Percentiles rank a stretch among this genome's conserved stretches.
Evolutionary conservation across 2,329 filamentous ascomycete species (phyloP).

Genomic region (Coniochaeta sp.): DNA sequence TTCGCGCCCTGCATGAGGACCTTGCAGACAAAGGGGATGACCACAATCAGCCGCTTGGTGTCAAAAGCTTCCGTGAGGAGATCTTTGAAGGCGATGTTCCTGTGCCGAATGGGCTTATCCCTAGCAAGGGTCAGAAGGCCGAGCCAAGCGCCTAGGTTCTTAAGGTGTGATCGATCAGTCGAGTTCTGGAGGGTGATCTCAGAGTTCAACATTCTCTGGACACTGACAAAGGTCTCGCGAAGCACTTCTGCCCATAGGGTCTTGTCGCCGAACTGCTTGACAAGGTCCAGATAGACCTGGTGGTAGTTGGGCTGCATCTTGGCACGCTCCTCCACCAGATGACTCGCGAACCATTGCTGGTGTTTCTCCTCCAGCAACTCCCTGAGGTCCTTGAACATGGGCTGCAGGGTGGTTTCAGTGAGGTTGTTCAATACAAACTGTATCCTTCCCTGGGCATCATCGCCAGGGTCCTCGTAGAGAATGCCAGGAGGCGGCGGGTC

Average conservation of each 20-base stretch:
- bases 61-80: constrained; percentile 90
- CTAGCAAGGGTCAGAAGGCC: constrained; percentile 88
- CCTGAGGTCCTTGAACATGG: constrained; percentile 76
- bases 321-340: constrained; percentile 90
- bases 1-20: constrained; percentile 77
- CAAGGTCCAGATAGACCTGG: constrained; percentile 80
- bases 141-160: constrained; percentile 91
- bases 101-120: constrained; percentile 91
- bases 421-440: constrained; percentile 96
- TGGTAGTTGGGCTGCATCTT: constrained; percentile 98
- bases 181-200: constrained; percentile 79
- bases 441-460: constrained; percentile 84
- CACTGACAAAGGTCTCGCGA: constrained; percentile 83
- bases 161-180: constrained; percentile 79
- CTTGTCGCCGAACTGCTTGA: constrained; percentile 75
- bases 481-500: constrained; percentile 59
- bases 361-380: constrained; percentile 73
- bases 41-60: constrained; percentile 81
- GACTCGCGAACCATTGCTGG: constrained; percentile 93
- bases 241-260: constrained; percentile 82
- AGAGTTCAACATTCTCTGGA: constrained; percentile 81
- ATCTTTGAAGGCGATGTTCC: constrained; percentile 95
- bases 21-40: constrained; percentile 97
- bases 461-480: constrained; percentile 73
- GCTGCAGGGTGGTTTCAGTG: constrained; percentile 78